Percentiles rank a stretch among this genome's conserved stretches.
These are phyloP conservation scores for Candida sanyiensis DNA, from an alignment of 805 yeast genomes.

Conservation along the genomic window DNA sequence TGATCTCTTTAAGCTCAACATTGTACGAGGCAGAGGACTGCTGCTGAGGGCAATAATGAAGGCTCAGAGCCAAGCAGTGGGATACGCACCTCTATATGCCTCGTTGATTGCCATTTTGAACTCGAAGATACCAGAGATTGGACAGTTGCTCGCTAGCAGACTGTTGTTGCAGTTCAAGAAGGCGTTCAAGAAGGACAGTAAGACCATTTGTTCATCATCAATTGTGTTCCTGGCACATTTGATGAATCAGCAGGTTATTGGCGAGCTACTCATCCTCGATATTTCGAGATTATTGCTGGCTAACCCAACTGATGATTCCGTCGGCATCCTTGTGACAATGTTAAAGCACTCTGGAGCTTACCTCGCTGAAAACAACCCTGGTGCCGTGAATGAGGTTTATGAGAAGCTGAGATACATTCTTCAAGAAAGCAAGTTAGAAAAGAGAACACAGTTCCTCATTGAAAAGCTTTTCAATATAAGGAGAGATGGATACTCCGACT, in stretches of 20 bases:
- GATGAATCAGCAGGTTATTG: conserved; percentile 55
- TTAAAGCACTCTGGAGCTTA: conserved; percentile 48
- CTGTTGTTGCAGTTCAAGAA: conserved; percentile 53
- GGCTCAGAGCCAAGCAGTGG: conserved; percentile 38
- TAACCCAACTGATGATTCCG: conserved; percentile 47
- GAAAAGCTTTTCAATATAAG: conserved; percentile 49
- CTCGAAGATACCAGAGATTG: conserved; percentile 64
- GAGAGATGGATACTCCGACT: conserved; percentile 36
- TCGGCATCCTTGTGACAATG: conserved; percentile 48
- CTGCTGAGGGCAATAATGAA: conserved; percentile 53
- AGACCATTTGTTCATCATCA: conserved; percentile 36
- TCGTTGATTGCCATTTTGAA: conserved; percentile 55
- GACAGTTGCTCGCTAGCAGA: conserved; percentile 49
- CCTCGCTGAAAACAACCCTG: conserved; percentile 37
- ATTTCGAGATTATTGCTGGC: conserved; percentile 42
- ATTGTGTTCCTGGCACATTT: conserved; percentile 54
- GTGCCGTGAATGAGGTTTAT: conserved; percentile 45
- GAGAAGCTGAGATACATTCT: conserved; percentile 57
- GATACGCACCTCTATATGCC: conserved; percentile 47
- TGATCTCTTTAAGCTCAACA: conserved; percentile 50
- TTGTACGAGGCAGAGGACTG: conserved; percentile 56
- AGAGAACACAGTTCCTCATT: conserved; percentile 39
- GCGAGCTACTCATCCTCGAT: conserved; percentile 50
- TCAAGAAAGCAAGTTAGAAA: conserved; percentile 45
- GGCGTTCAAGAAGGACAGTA: conserved; percentile 43